Conservation (phyloP, 176 grass and related monocot species). For the Elymus sibiricus region DNA sequence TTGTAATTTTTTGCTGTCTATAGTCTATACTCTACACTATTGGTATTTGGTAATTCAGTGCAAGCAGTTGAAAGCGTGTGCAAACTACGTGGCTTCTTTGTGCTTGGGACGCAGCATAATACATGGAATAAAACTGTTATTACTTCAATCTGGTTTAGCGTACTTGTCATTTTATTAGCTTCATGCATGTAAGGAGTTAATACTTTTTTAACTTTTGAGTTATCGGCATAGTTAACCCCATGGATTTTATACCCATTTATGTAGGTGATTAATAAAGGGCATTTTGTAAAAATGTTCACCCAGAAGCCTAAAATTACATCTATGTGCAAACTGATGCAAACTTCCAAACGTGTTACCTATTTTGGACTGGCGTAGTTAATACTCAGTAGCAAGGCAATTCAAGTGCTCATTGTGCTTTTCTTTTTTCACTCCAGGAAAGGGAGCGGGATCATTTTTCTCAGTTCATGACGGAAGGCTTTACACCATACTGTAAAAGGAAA, state of each 20-base stretch:
- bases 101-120: background rate
- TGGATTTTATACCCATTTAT: background rate
- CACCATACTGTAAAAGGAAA: conserved; percentile 95
- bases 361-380: conserved; percentile 21
- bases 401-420: background rate
- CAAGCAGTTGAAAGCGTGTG: background rate
- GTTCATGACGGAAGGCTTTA: conserved; percentile 96
- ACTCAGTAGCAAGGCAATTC: background rate
- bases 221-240: background rate
- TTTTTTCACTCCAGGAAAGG: conserved; percentile 62
- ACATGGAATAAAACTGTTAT: background rate
- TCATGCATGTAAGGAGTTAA: background rate
- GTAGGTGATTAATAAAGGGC: background rate
- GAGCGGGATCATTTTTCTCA: conserved; percentile 97
- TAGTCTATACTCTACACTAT: background rate
- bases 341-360: background rate
- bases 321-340: background rate
- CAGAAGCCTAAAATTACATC: background rate
- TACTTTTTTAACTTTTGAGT: background rate
- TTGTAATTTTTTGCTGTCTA: background rate
- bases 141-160: background rate
- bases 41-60: background rate
- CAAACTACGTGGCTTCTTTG: background rate
- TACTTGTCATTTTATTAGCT: background rate
- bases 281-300: conserved; percentile 2